Conservation (phyloP, 306 rosid species). For the Vigna nakashimae region DNA sequence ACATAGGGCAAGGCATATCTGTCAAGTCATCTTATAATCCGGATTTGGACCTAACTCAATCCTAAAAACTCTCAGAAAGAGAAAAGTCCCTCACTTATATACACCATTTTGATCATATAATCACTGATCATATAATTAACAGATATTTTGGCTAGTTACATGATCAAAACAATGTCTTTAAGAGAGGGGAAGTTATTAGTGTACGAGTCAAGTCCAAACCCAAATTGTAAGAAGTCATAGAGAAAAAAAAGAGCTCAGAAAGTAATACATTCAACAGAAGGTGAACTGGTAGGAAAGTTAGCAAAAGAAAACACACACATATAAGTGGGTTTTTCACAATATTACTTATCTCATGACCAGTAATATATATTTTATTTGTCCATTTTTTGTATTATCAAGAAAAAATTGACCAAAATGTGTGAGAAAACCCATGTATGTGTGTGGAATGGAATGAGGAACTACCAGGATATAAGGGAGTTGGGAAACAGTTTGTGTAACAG, state of each 20-base stretch:
- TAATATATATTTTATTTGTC: too few relatives aligned
- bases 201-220: background rate
- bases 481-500: constrained; percentile 56
- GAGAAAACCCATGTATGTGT: too few relatives aligned
- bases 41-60: background rate
- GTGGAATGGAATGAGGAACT: background rate
- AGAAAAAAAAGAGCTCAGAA: constrained; percentile 24
- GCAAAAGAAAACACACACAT: background rate
- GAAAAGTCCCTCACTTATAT: background rate
- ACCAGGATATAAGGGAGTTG: constrained; percentile 70
- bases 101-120: too few relatives aligned
- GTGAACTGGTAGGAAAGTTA: background rate
- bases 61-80: background rate
- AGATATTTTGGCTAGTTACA: too few relatives aligned
- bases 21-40: constrained; percentile 34
- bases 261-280: background rate
- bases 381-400: too few relatives aligned
- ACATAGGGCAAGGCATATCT: constrained; percentile 75
- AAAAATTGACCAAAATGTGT: too few relatives aligned
- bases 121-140: too few relatives aligned
- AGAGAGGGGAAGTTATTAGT: background rate
- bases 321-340: too few relatives aligned
- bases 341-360: too few relatives aligned
- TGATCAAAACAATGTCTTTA: background rate
- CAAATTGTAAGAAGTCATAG: constrained; percentile 5